Base-by-base conservation (phyloP, 805 yeast species). In the Metschnikowia lachancei region DNA sequence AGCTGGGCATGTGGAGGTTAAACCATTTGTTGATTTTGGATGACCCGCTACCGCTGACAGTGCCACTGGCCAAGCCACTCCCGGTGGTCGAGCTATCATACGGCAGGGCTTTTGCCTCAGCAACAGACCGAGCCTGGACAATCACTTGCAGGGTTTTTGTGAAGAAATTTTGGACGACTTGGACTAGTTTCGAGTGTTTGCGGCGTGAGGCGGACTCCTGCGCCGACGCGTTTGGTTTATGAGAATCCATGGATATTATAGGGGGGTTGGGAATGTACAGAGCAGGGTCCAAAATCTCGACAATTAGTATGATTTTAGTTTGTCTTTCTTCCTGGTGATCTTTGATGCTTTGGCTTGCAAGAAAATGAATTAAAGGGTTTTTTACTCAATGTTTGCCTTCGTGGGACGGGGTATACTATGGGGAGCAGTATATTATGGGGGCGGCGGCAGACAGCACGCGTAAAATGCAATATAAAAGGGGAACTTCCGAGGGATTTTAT, bases 101-200 rank as follows among this genome's bases (percentile, higher is more conserved):
- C 26, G 45, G 48, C 48, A 45, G 44, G 18, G 14, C 18, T 24
- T 45, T 39, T 6, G 35, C 37, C 36, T 61, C 66, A 9, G 60
- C 52, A 4, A 53, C 52, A 1, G 67, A 52, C 48, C 82, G 64
- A 4, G 83, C 65, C 45, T 76, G 78, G 32, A 76, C 62, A 5
- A 85, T 74, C 16, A 83, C 69, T 51, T 80, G 78, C 16, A 83
- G 79, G 1, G 86, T 70, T 58, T 83, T 83, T 37, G 77, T 61
- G 56, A 83, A 85, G 74, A 83, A 85, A 66, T 80, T 82, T 60
- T 80, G 76, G 28, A 76, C 70, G 51, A 77, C 74, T 57, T 72
- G 76, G 12, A 64, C 56, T 37, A 70, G 60, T 52, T 72, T 72
- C 37, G 67, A 57, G 45, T 62, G 63, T 48, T 68, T 57, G 45